Percentiles rank a stretch among this genome's conserved stretches.
phyloP scores from a whole-genome alignment of 2,329 filamentous ascomycete species.

The Niveomyces coronatus region DNA sequence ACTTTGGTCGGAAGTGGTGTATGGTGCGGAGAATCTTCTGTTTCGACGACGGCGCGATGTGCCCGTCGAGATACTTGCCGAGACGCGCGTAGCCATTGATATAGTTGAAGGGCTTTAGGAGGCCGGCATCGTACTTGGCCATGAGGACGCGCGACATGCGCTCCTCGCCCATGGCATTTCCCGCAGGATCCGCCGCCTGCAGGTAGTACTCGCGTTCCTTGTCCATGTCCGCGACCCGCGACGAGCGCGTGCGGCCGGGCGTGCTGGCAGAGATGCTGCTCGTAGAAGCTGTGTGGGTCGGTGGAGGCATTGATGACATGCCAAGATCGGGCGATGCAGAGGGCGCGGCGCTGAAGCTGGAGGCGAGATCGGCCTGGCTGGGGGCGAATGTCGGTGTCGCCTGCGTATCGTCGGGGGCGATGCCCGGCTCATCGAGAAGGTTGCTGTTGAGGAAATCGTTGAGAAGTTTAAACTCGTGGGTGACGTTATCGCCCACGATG shows the following conservation, averaged over 20 bases:
- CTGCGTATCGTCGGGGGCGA: constrained; percentile 52
- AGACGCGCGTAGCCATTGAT: constrained; percentile 89
- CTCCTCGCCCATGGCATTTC: constrained; percentile 75
- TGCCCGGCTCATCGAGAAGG: constrained; percentile 71
- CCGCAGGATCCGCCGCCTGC: constrained; percentile 89
- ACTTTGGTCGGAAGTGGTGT: constrained; percentile 88
- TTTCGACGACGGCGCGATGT: constrained; percentile 72
- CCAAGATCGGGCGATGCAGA: constrained; percentile 12
- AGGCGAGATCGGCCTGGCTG: constrained; percentile 21
- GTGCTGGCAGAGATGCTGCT: constrained; percentile 14
- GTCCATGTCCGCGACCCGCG: constrained; percentile 60
- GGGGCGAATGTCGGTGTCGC: neutral
- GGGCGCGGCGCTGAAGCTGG: constrained; percentile 2
- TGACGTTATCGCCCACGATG: constrained; percentile 87
- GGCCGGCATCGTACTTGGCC: constrained; percentile 91
- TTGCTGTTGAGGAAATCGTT: constrained; percentile 94
- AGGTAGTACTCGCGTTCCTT: constrained; percentile 87
- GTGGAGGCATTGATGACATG: constrained; percentile 35
- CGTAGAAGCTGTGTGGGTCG: constrained; percentile 23
- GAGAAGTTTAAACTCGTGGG: constrained; percentile 91
- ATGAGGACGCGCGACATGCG: constrained; percentile 90
- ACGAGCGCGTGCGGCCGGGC: constrained; percentile 46
- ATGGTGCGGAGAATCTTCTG: constrained; percentile 88
- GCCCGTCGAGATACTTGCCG: constrained; percentile 81
- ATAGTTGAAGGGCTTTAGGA: constrained; percentile 96